These are phyloP conservation scores for Ogataea parapolymorpha DNA, from an alignment of 805 yeast species.

Conservation along the genomic window DNA sequence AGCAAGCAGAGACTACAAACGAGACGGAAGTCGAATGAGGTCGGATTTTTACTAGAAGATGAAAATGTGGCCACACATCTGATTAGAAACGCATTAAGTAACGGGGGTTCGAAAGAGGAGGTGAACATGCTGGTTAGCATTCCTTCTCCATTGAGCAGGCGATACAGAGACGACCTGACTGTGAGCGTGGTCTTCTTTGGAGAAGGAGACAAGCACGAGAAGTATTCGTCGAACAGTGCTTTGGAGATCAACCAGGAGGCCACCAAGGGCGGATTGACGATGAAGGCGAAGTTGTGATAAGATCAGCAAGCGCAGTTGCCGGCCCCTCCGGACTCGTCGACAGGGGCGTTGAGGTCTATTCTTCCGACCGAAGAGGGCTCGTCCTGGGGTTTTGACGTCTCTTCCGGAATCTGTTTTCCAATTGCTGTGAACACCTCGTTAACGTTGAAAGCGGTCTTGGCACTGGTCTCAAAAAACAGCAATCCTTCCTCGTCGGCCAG, in stretches of 20 bases:
- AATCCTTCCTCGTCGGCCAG: constrained; percentile 90
- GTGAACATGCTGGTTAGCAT: constrained; percentile 85
- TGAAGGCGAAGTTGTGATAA: constrained; percentile 5
- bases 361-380: constrained; percentile 21
- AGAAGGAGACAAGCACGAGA: constrained; percentile 50
- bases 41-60: constrained; percentile 67
- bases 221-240: constrained; percentile 41
- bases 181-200: constrained; percentile 89
- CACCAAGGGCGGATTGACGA: constrained; percentile 50
- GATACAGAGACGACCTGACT: constrained; percentile 93
- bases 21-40: constrained; percentile 41
- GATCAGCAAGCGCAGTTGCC: constrained; percentile 35
- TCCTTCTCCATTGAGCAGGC: constrained; percentile 87
- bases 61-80: constrained; percentile 89
- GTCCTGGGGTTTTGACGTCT: constrained; percentile 19
- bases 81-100: constrained; percentile 84
- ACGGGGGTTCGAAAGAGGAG: constrained; percentile 84
- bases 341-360: constrained; percentile 37
- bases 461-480: constrained; percentile 90
- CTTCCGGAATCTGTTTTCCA: constrained; percentile 76
- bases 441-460: constrained; percentile 85
- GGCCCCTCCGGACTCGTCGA: constrained; percentile 19
- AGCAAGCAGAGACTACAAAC: constrained; percentile 69
- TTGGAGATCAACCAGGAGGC: constrained; percentile 55
- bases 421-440: constrained; percentile 88